phyloP scores from a whole-genome alignment of 108 stramenopile species.

The Pinguiococcus pyrenoidosus region DNA sequence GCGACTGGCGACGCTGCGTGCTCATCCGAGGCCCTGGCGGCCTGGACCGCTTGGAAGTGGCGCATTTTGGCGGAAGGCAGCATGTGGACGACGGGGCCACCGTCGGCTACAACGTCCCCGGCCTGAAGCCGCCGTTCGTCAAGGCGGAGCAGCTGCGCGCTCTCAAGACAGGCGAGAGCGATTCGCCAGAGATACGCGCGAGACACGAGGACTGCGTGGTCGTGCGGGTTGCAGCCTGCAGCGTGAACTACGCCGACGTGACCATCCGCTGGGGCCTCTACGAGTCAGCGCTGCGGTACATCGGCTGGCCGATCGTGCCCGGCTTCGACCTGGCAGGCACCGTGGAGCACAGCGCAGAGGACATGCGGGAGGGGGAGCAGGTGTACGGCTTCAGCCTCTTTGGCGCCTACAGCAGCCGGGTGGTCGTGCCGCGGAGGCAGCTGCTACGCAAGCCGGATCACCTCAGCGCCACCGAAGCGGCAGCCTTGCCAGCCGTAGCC shows the following conservation, averaged over 20 bases:
- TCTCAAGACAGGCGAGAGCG: too few species aligned
- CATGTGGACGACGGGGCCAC: too few species aligned
- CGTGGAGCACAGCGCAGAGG: constrained; percentile 26
- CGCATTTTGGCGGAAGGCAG: too few species aligned
- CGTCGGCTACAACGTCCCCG: too few species aligned
- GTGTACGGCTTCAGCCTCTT: constrained; percentile 71
- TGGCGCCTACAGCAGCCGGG: constrained; percentile 58
- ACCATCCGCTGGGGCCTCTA: constrained; percentile 71
- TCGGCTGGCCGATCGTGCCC: constrained; percentile 74
- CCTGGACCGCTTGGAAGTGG: too few species aligned
- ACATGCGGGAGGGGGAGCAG: constrained; percentile 42
- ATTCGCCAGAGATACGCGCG: too few species aligned
- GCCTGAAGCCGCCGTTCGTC: too few species aligned
- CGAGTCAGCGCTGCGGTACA: constrained; percentile 63
- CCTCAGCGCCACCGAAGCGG: constrained; percentile 44
- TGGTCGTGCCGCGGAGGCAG: constrained; percentile 55
- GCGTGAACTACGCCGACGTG: constrained; percentile 67
- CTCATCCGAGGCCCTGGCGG: too few species aligned
- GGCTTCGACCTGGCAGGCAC: constrained; percentile 69
- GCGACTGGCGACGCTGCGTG: too few species aligned
- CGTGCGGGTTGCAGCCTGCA: constrained; percentile 46
- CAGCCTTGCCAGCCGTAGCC: constrained; percentile 61
- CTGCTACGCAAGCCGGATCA: constrained; percentile 48
- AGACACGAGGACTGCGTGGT: constrained; percentile 46
- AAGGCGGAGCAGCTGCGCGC: too few species aligned